phyloP scores from a whole-genome alignment of 768 basidiomycete species.

The Harrya chromipes region DNA sequence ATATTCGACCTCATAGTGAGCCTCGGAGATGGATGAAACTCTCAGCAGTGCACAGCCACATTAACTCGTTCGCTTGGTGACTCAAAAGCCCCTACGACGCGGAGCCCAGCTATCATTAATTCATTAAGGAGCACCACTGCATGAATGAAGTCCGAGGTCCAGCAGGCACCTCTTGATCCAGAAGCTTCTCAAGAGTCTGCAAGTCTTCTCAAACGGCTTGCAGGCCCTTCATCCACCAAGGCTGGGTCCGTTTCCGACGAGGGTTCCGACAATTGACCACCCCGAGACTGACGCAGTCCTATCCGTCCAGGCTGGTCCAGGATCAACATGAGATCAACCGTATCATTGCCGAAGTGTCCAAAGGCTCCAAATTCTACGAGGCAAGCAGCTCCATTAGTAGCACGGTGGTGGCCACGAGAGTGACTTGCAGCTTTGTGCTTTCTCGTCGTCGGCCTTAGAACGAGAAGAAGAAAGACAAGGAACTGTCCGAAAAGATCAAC shows the following conservation, averaged over 20 bases:
- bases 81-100: neutral
- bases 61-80: neutral
- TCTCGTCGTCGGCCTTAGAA: constrained; percentile 46
- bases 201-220: constrained; percentile 74
- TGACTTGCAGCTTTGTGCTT: neutral
- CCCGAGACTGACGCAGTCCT: constrained; percentile 7
- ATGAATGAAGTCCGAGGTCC: constrained; percentile 21
- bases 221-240: constrained; percentile 86
- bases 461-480: constrained; percentile 87
- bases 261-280: neutral
- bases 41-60: constrained; percentile 7
- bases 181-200: constrained; percentile 63
- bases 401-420: neutral
- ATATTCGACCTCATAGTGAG: neutral
- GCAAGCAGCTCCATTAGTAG: constrained; percentile 34
- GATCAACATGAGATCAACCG: constrained; percentile 85
- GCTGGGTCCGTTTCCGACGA: constrained; percentile 59
- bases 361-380: constrained; percentile 92
- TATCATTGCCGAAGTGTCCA: constrained; percentile 86
- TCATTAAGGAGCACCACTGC: neutral
- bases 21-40: no score
- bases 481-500: constrained; percentile 72
- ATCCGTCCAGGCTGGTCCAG: constrained; percentile 51
- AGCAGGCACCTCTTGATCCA: constrained; percentile 25
- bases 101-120: neutral